Conservation (phyloP, 2,329 filamentous ascomycete species). For the Botrytis paeoniae region DNA sequence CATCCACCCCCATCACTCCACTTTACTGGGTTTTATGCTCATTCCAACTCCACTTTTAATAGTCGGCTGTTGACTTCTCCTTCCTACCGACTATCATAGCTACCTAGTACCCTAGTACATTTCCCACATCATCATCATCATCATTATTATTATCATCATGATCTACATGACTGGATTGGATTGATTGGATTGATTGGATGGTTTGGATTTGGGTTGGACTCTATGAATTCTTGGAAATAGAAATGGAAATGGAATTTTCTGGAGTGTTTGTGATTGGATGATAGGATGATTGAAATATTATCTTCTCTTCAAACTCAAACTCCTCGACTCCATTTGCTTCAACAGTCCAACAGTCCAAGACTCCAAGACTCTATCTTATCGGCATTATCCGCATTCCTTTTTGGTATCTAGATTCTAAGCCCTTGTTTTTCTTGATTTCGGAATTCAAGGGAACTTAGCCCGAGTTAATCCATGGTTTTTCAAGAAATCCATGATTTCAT, state of each 20-base stretch:
- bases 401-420: not conserved
- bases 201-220: not conserved
- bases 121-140: not conserved
- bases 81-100: not conserved
- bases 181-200: not conserved
- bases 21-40: not conserved
- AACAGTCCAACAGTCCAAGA: too few species aligned
- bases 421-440: not conserved
- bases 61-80: not conserved
- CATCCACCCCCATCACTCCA: not conserved
- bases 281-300: not conserved
- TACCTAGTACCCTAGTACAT: not conserved
- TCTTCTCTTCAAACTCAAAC: not conserved
- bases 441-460: not conserved
- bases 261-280: not conserved
- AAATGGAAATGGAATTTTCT: not conserved
- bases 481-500: not conserved
- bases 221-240: not conserved
- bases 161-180: not conserved
- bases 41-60: not conserved
- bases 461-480: not conserved
- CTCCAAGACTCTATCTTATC: not conserved
- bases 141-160: not conserved
- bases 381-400: not conserved
- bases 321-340: not conserved